Percentiles rank a stretch among this genome's conserved stretches.
These are phyloP conservation scores for Eimeria acervulina DNA, from an alignment of 169 alveolate species.

Conservation along the genomic window DNA sequence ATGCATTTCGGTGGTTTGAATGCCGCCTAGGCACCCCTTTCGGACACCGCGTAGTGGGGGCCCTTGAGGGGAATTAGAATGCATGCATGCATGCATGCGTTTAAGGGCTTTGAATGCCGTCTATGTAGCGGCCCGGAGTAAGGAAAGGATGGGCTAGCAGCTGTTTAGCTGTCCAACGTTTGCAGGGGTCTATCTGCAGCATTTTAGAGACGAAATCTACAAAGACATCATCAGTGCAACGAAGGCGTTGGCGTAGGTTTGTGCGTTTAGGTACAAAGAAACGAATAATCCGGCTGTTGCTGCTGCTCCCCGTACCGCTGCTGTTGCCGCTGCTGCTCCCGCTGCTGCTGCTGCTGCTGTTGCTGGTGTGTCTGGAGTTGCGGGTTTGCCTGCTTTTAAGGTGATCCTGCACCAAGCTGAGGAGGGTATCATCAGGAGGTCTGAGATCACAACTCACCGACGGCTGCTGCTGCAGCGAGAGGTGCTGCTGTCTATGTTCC, in stretches of 20 bases:
- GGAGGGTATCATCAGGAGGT: constrained; percentile 51
- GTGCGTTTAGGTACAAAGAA: constrained; percentile 83
- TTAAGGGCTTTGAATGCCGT: constrained; percentile 73
- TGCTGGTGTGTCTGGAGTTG: constrained; percentile 16
- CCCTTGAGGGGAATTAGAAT: background rate
- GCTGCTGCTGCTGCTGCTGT: constrained; percentile 39
- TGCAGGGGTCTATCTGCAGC: constrained; percentile 89
- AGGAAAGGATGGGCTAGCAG: constrained; percentile 95
- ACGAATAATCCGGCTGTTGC: constrained; percentile 63
- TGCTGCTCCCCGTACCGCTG: constrained; percentile 43
- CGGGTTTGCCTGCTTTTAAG: background rate
- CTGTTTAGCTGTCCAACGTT: constrained; percentile 93
- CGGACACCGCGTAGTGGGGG: too few species aligned
- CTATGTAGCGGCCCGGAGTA: constrained; percentile 67
- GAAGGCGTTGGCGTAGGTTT: constrained; percentile 81
- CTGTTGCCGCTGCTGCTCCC: constrained; percentile 23
- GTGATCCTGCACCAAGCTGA: constrained; percentile 41
- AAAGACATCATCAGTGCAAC: constrained; percentile 87
- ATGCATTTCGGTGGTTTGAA: too few species aligned
- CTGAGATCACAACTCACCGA: constrained; percentile 43
- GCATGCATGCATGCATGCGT: too few species aligned
- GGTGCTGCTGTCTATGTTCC: constrained; percentile 40
- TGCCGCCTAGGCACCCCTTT: too few species aligned
- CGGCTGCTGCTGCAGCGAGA: constrained; percentile 25
- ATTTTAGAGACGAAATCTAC: constrained; percentile 88